These are phyloP conservation scores for Lachancea dasiensis DNA, from an alignment of 805 yeast species.

Conservation along the genomic window DNA sequence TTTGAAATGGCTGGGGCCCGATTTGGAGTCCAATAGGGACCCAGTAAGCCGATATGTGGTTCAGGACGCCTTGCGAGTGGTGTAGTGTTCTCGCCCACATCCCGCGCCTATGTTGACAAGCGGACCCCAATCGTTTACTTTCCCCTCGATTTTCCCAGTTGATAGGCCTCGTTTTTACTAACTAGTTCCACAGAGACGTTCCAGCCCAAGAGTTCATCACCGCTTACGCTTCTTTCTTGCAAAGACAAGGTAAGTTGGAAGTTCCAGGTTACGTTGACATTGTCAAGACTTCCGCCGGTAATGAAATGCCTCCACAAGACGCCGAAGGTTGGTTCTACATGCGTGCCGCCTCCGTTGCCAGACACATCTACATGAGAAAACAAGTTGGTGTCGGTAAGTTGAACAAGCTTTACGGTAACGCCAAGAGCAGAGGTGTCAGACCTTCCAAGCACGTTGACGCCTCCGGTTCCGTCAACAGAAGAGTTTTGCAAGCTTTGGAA, in stretches of 20 bases:
- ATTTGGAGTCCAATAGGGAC: too few species aligned
- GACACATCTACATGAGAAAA: conserved; percentile 99
- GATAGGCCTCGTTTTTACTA: conserved; percentile 21
- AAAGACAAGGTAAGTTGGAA: conserved; percentile 99
- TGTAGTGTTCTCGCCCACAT: too few species aligned
- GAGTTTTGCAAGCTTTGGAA: conserved; percentile 95
- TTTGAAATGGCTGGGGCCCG: too few species aligned
- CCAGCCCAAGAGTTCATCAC: conserved; percentile 99
- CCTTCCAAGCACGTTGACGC: conserved; percentile 99
- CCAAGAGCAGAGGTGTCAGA: conserved; percentile 97
- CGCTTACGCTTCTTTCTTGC: conserved; percentile 99
- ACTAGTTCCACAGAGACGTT: conserved; percentile 81
- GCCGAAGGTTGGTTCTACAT: conserved; percentile 99
- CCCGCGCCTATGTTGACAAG: too few species aligned
- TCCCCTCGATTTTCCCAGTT: too few species aligned
- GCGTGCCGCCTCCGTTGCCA: conserved; percentile 99
- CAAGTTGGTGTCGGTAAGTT: conserved; percentile 98
- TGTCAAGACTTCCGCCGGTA: conserved; percentile 98
- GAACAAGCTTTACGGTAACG: conserved; percentile 99
- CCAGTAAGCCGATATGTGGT: too few species aligned
- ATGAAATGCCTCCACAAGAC: conserved; percentile 99
- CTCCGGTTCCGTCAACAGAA: conserved; percentile 99
- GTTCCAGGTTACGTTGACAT: conserved; percentile 99
- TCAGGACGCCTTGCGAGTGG: too few species aligned
- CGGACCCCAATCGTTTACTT: too few species aligned